phyloP scores from a whole-genome alignment of 2,329 filamentous ascomycete genomes.

The Lachnum nothofagi region DNA sequence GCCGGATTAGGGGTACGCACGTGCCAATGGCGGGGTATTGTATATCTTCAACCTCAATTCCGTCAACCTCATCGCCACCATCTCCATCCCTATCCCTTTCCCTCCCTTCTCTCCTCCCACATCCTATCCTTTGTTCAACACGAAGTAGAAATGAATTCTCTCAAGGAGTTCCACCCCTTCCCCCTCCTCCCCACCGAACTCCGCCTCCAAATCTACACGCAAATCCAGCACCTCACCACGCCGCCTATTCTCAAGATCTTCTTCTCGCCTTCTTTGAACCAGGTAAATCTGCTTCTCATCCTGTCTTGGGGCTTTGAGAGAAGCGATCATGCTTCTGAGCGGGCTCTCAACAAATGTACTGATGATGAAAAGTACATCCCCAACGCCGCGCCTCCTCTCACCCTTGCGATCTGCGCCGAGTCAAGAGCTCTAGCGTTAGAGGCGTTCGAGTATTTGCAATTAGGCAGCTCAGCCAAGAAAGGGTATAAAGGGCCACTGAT shows the following conservation, averaged over 20 bases:
- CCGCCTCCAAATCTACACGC: conserved; percentile 24
- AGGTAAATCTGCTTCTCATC: no score
- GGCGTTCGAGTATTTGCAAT: conserved; percentile 8
- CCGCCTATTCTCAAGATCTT: conserved; percentile 24
- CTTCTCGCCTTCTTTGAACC: conserved; percentile 19
- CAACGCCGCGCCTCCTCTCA: conserved; percentile 19
- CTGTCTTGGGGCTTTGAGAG: no score
- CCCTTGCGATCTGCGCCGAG: conserved; percentile 21
- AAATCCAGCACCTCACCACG: conserved; percentile 9
- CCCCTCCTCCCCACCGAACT: conserved; percentile 24
- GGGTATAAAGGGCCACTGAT: not conserved
- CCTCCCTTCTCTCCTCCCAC: not conserved
- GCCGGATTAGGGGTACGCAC: no score
- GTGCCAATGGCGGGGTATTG: no score
- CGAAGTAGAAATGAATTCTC: not conserved
- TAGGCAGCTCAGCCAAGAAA: conserved; percentile 1
- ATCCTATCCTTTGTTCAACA: not conserved
- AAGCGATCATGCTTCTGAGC: no score
- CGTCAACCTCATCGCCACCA: no score
- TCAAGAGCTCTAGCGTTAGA: conserved; percentile 13
- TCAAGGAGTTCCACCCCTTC: conserved; percentile 21
- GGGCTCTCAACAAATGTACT: no score
- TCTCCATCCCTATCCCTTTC: not conserved
- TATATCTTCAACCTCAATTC: no score
- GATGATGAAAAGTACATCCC: no score